Evolutionary conservation across 768 basidiomycete species (phyloP).

Genomic region (Termitomyces sp.): DNA sequence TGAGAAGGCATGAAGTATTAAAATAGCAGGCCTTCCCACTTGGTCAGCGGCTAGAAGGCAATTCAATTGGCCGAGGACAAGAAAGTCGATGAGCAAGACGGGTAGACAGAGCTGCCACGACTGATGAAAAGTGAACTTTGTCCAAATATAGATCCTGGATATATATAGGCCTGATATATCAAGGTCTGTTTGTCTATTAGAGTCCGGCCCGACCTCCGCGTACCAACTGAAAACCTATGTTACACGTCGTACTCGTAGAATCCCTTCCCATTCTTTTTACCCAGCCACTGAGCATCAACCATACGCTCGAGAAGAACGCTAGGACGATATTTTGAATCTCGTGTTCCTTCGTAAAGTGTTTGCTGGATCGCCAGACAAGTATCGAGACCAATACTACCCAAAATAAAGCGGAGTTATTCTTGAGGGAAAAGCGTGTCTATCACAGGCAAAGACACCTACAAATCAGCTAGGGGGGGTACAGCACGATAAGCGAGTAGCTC

Average conservation of each 20-base stretch:
- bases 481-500: not conserved
- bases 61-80: not conserved
- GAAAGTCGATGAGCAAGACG: not conserved
- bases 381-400: constrained; percentile 88
- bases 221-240: no score
- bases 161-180: no score
- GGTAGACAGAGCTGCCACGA: not conserved
- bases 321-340: constrained; percentile 94
- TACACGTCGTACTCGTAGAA: constrained; percentile 76
- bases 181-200: no score
- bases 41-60: not conserved
- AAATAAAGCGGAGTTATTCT: constrained; percentile 1
- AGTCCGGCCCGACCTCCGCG: not conserved
- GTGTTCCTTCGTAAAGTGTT: constrained; percentile 82
- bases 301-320: constrained; percentile 86
- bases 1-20: constrained; percentile 3
- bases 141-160: no score
- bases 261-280: constrained; percentile 88
- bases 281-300: constrained; percentile 95
- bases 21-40: not conserved
- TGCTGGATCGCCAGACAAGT: constrained; percentile 93
- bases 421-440: not conserved
- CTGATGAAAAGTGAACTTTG: not conserved
- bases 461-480: constrained; percentile 36
- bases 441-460: constrained; percentile 31